phyloP scores from a whole-genome alignment of 2,329 filamentous ascomycete species.

The Ophiostoma novo-ulmi region DNA sequence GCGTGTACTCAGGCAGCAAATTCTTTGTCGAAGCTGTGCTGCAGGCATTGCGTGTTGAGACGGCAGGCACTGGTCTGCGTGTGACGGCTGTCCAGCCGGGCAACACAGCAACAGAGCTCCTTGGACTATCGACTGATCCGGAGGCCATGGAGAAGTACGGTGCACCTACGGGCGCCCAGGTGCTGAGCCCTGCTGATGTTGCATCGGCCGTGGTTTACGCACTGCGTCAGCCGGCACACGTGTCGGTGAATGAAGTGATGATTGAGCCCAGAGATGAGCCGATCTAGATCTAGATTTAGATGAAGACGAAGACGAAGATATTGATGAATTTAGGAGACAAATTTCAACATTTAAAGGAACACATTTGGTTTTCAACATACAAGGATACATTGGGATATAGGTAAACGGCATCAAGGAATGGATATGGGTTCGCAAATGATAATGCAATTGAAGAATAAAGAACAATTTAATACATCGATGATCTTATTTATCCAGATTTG shows the following conservation, averaged over 20 bases:
- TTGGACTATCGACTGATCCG: slow-evolving; percentile 68
- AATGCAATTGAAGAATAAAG: neutral
- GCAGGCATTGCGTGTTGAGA: slow-evolving; percentile 70
- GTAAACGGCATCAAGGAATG: neutral
- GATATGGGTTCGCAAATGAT: neutral
- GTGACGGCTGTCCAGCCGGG: slow-evolving; percentile 74
- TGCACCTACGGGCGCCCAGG: slow-evolving; percentile 67
- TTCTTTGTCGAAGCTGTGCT: slow-evolving; percentile 81
- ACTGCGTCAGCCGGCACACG: slow-evolving; percentile 66
- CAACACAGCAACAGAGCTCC: slow-evolving; percentile 67
- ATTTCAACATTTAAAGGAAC: slow-evolving; percentile 2
- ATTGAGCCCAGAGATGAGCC: slow-evolving; percentile 74
- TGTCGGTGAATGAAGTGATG: slow-evolving; percentile 73
- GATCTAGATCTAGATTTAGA: slow-evolving; percentile 55
- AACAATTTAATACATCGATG: neutral
- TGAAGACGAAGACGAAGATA: neutral
- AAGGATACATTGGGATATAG: neutral
- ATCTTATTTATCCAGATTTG: neutral
- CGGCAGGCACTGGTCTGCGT: slow-evolving; percentile 64
- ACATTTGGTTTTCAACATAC: slow-evolving; percentile 4
- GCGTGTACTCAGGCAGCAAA: slow-evolving; percentile 74
- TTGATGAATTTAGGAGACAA: neutral
- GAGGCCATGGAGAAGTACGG: slow-evolving; percentile 77
- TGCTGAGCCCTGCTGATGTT: slow-evolving; percentile 68
- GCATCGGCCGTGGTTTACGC: slow-evolving; percentile 70